phyloP scores from a whole-genome alignment of 2,329 filamentous ascomycete species.

The Didymella pomorum region DNA sequence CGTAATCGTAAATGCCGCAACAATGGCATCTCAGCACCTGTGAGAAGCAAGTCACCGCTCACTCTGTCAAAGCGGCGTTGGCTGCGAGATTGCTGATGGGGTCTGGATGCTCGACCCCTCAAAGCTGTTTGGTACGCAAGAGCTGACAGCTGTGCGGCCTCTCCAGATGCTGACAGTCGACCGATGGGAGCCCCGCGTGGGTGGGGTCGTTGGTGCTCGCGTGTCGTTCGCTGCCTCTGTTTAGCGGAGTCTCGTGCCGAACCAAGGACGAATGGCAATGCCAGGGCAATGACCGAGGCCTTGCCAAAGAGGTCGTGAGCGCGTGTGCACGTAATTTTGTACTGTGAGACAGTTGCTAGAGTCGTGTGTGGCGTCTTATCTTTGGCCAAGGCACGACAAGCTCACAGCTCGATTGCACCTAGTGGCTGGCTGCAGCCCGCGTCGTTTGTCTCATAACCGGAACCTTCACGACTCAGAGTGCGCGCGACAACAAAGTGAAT shows the following conservation, averaged over 20 bases:
- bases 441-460: slow-evolving; percentile 20
- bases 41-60: background rate
- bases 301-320: slow-evolving; percentile 1
- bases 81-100: background rate
- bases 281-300: slow-evolving; percentile 2
- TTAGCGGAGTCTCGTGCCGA: slow-evolving; percentile 10
- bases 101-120: background rate
- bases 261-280: slow-evolving; percentile 5
- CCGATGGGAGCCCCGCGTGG: slow-evolving; percentile 18
- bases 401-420: slow-evolving; percentile 14
- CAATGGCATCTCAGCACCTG: slow-evolving; percentile 1
- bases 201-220: slow-evolving; percentile 14
- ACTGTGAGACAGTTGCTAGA: slow-evolving; percentile 11
- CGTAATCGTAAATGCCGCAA: slow-evolving; percentile 7
- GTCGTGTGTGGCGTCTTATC: slow-evolving; percentile 20
- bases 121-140: background rate
- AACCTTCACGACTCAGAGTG: slow-evolving; percentile 17
- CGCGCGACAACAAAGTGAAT: slow-evolving; percentile 15
- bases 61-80: background rate
- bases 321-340: slow-evolving; percentile 9
- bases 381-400: slow-evolving; percentile 22
- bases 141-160: slow-evolving; percentile 2
- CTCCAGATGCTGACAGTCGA: slow-evolving; percentile 7
- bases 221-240: slow-evolving; percentile 5
- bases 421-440: slow-evolving; percentile 19